These are phyloP conservation scores for Millerozyma acaciae DNA, from an alignment of 805 yeast species.

Conservation along the genomic window DNA sequence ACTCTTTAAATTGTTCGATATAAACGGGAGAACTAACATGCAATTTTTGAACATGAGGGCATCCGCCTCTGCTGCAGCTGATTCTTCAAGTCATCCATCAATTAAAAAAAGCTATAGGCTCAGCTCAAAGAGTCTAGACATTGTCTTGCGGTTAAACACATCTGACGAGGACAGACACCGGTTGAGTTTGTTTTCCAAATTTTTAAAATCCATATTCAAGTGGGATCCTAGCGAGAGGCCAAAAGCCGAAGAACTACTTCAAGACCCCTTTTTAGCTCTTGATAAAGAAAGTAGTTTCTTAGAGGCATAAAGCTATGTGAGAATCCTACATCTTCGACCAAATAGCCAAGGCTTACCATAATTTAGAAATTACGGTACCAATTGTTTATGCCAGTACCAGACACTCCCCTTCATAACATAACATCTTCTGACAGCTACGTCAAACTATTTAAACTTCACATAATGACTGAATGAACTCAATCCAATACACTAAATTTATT, in stretches of 20 bases:
- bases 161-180: conserved; percentile 10
- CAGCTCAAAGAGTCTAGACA: conserved; percentile 28
- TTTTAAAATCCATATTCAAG: conserved; percentile 27
- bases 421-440: too few species aligned
- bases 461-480: too few species aligned
- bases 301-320: too few species aligned
- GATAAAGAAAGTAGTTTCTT: too few species aligned
- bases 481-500: too few species aligned
- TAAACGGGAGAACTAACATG: conserved; percentile 35
- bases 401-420: too few species aligned
- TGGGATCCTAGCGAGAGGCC: conserved; percentile 37
- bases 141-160: conserved; percentile 19
- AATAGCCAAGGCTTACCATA: too few species aligned
- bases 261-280: conserved; percentile 23
- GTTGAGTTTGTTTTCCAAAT: conserved; percentile 18
- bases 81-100: conserved; percentile 2
- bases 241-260: conserved; percentile 21
- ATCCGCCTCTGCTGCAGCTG: conserved; percentile 12
- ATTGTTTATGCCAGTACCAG: too few species aligned
- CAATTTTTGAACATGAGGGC: conserved; percentile 27
- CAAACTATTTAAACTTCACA: too few species aligned
- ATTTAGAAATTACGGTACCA: too few species aligned
- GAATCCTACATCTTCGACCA: too few species aligned
- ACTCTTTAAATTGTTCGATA: conserved; percentile 35
- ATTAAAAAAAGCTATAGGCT: conserved; percentile 22